Conservation (phyloP, 2,329 filamentous ascomycete species). For the Claviceps fusiformis region DNA sequence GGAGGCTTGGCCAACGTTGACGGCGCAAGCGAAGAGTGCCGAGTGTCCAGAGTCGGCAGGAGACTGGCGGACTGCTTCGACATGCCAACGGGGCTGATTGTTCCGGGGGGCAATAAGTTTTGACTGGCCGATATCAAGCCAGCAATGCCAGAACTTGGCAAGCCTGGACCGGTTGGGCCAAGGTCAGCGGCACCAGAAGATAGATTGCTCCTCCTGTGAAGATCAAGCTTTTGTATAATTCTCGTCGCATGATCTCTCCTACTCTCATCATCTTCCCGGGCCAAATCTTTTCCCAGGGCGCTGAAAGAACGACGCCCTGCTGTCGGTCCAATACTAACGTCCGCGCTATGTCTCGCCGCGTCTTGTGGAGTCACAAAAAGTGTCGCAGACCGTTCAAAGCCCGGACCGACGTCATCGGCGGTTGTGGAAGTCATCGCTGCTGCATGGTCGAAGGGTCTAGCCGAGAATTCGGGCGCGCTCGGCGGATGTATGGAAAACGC, state of each 20-base stretch:
- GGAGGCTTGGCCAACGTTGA: constrained; percentile 73
- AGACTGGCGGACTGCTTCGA: constrained; percentile 17
- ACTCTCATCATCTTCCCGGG: constrained; percentile 58
- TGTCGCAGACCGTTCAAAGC: constrained; percentile 47
- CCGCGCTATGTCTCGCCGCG: constrained; percentile 53
- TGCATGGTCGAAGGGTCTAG: constrained; percentile 58
- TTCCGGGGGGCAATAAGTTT: constrained; percentile 48
- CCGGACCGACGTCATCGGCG: constrained; percentile 32
- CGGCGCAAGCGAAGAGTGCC: constrained; percentile 59
- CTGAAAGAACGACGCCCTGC: constrained; percentile 43
- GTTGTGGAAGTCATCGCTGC: constrained; percentile 36
- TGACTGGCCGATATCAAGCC: constrained; percentile 78
- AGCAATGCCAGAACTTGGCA: constrained; percentile 54
- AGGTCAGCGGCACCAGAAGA: constrained; percentile 26
- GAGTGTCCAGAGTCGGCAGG: constrained; percentile 29
- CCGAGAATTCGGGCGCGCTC: constrained; percentile 79
- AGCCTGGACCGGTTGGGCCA: constrained; percentile 14
- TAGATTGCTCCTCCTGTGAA: constrained; percentile 66
- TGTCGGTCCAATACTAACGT: constrained; percentile 34
- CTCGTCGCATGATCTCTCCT: constrained; percentile 70
- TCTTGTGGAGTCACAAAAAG: constrained; percentile 52
- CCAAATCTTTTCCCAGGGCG: constrained; percentile 30
- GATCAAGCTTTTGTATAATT: constrained; percentile 85
- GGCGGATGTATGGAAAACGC: constrained; percentile 90
- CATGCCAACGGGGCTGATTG: constrained; percentile 15